A percentile compares a stretch with the other conserved stretches of the same genome.
Evolutionary conservation across 75 land plant species (phyloP).

Genomic region (Sequoiadendron giganteum): DNA sequence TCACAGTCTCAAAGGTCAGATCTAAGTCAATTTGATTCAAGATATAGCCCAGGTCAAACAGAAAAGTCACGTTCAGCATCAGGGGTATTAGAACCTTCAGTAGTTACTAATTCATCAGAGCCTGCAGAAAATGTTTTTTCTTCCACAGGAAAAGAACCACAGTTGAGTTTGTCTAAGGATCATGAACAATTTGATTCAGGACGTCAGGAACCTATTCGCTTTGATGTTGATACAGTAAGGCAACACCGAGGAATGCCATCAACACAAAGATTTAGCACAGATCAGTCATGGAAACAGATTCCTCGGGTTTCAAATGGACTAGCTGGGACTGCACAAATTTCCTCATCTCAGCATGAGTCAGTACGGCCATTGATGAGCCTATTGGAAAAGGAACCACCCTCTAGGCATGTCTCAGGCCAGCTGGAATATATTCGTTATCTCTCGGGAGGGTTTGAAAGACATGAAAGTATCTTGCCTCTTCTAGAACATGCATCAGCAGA

Average conservation of each 20-base stretch:
- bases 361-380: slow-evolving; percentile 76
- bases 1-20: slow-evolving; percentile 46
- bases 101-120: slow-evolving; percentile 32
- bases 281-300: slow-evolving; percentile 40
- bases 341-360: slow-evolving; percentile 50
- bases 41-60: slow-evolving; percentile 28
- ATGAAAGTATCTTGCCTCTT: slow-evolving; percentile 82
- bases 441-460: slow-evolving; percentile 61
- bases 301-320: slow-evolving; percentile 53
- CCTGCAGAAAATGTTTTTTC: slow-evolving; percentile 37
- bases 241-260: slow-evolving; percentile 29
- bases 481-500: slow-evolving; percentile 71
- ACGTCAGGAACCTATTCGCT: slow-evolving; percentile 30
- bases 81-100: slow-evolving; percentile 24
- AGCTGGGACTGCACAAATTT: slow-evolving; percentile 12
- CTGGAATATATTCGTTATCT: slow-evolving; percentile 76
- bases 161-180: slow-evolving; percentile 25
- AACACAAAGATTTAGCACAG: slow-evolving; percentile 30
- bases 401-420: slow-evolving; percentile 88
- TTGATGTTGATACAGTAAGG: slow-evolving; percentile 43
- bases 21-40: slow-evolving; percentile 33
- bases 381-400: slow-evolving; percentile 88
- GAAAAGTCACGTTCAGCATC: slow-evolving; percentile 35
- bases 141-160: slow-evolving; percentile 17
- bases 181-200: slow-evolving; percentile 42